Percentiles rank a stretch among this genome's conserved stretches.
These are phyloP conservation scores for Lolium multiflorum DNA, from an alignment of 176 grass and related monocot species.

Conservation along the genomic window DNA sequence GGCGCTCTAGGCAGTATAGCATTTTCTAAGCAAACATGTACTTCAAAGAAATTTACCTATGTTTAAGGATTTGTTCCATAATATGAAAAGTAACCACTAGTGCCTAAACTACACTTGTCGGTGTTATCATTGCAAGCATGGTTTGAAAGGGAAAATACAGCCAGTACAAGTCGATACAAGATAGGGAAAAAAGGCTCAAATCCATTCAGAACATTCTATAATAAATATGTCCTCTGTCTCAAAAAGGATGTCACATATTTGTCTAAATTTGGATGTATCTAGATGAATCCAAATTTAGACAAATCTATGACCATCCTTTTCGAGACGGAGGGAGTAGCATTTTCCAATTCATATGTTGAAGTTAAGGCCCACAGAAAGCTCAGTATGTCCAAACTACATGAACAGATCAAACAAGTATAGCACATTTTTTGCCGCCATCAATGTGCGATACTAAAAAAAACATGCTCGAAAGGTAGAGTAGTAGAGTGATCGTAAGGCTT, in stretches of 20 bases:
- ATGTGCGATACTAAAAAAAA: not conserved
- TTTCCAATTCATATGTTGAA: not conserved
- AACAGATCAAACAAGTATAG: not conserved
- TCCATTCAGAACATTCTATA: not conserved
- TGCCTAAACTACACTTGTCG: not conserved
- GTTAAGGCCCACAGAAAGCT: not conserved
- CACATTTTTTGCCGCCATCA: not conserved
- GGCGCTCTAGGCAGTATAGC: not conserved
- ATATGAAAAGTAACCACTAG: not conserved
- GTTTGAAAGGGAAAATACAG: not conserved
- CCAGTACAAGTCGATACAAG: not conserved
- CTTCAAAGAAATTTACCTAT: not conserved
- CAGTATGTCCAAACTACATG: not conserved
- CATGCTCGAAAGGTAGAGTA: not conserved
- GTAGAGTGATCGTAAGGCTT: not conserved
- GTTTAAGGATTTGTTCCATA: not conserved
- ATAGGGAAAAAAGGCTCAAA: not conserved
- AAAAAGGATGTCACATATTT: too few relatives aligned
- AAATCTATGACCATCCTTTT: too few relatives aligned
- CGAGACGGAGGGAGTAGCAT: too few relatives aligned
- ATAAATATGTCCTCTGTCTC: too few relatives aligned
- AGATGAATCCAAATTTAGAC: too few relatives aligned
- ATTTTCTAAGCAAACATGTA: not conserved
- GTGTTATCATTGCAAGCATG: not conserved
- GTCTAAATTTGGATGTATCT: too few relatives aligned